phyloP scores from a whole-genome alignment of 2,329 filamentous ascomycete species.

The Samsoniella hepiali region DNA sequence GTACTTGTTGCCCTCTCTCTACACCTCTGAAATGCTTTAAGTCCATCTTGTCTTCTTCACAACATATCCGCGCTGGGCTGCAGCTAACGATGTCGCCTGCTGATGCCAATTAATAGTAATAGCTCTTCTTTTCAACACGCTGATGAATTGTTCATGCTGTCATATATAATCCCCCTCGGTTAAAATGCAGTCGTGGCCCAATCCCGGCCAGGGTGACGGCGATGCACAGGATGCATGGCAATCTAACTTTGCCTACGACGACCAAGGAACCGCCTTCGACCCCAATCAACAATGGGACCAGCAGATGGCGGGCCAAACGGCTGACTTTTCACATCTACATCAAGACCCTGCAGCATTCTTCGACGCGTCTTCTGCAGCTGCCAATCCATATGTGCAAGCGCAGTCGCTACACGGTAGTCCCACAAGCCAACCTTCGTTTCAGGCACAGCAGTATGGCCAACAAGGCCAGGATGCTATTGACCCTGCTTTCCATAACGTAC shows the following conservation, averaged over 20 bases:
- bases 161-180: conserved; percentile 19
- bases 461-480: conserved; percentile 36
- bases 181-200: conserved; percentile 42
- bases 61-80: neutral
- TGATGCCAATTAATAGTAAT: conserved; percentile 16
- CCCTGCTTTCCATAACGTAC: conserved; percentile 36
- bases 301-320: conserved; percentile 32
- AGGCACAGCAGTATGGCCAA: conserved; percentile 34
- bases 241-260: conserved; percentile 32
- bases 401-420: conserved; percentile 29
- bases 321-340: conserved; percentile 32
- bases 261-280: conserved; percentile 38
- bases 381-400: conserved; percentile 32
- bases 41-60: neutral
- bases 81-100: conserved; percentile 2
- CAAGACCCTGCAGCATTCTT: conserved; percentile 36
- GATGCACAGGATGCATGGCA: conserved; percentile 37
- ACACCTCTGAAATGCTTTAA: conserved; percentile 6
- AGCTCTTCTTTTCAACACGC: neutral
- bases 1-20: neutral
- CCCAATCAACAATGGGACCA: conserved; percentile 39
- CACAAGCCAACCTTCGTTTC: conserved; percentile 30
- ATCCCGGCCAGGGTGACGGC: conserved; percentile 35
- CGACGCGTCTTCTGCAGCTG: conserved; percentile 29
- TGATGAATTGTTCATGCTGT: conserved; percentile 12